A percentile compares a stretch with the other conserved stretches of the same genome.
phyloP scores from a whole-genome alignment of 805 yeast genomes.

The Wickerhamiella domercqiae region DNA sequence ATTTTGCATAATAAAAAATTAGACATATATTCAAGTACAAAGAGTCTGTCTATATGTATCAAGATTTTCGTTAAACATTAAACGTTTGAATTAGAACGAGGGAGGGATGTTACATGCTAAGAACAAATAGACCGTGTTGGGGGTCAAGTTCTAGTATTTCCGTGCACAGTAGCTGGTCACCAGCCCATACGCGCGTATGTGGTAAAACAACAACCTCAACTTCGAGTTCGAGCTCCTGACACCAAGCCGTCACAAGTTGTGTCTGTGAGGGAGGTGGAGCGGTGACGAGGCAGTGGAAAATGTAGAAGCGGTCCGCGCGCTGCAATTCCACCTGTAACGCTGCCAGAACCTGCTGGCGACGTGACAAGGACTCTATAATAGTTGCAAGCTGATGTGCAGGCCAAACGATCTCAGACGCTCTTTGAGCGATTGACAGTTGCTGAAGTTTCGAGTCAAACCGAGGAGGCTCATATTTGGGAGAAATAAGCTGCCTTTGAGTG shows the following conservation, averaged over 20 bases:
- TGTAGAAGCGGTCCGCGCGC: constrained; percentile 9
- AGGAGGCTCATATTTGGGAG: neutral
- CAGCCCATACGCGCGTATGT: constrained; percentile 16
- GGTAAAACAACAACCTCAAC: constrained; percentile 25
- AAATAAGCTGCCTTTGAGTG: constrained; percentile 8
- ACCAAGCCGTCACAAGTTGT: constrained; percentile 30
- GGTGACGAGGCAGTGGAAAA: constrained; percentile 33
- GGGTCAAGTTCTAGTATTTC: constrained; percentile 31
- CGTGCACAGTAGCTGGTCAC: constrained; percentile 31
- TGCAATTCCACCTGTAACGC: constrained; percentile 8
- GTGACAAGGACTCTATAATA: constrained; percentile 6
- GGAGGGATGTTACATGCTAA: constrained; percentile 19
- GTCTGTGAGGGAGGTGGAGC: constrained; percentile 14
- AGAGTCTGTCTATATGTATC: too few relatives aligned
- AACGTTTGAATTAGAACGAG: too few relatives aligned
- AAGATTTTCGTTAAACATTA: too few relatives aligned
- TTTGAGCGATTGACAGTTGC: constrained; percentile 5
- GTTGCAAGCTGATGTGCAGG: constrained; percentile 7
- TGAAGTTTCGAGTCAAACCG: constrained; percentile 3
- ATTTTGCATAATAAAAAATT: too few relatives aligned
- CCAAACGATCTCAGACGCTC: constrained; percentile 4
- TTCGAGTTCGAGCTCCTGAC: constrained; percentile 33
- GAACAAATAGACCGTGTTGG: constrained; percentile 27
- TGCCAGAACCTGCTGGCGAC: constrained; percentile 3
- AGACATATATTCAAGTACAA: too few relatives aligned